phyloP scores from a whole-genome alignment of 371 early-diverging fungal genomes.

The Circinella umbellata region DNA sequence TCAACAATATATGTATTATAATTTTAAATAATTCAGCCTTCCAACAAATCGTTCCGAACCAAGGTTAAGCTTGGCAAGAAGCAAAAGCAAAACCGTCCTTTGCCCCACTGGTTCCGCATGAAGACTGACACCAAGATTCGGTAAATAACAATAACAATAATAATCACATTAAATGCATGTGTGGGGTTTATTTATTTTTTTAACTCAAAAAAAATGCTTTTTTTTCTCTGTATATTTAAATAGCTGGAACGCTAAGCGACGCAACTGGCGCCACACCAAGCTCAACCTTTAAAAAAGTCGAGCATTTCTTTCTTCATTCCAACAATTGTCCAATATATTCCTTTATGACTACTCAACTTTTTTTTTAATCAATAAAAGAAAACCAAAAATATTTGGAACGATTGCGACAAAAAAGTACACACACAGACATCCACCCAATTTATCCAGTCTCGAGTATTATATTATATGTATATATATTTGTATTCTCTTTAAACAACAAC shows the following conservation, averaged over 20 bases:
- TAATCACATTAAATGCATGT: background rate
- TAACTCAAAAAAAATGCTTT: background rate
- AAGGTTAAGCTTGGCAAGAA: slow-evolving; percentile 97
- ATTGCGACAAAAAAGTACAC: too few species aligned
- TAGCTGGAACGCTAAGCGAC: slow-evolving; percentile 98
- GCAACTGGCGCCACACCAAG: slow-evolving; percentile 99
- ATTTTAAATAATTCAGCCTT: slow-evolving; percentile 62
- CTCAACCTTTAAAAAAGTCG: slow-evolving; percentile 80
- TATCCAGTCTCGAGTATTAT: too few species aligned
- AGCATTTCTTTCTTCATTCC: background rate
- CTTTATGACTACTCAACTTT: background rate
- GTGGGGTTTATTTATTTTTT: background rate
- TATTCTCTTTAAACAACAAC: too few species aligned
- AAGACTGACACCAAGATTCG: slow-evolving; percentile 80
- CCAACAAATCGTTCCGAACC: slow-evolving; percentile 92
- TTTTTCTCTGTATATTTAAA: background rate
- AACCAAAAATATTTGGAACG: too few species aligned
- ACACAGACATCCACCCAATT: too few species aligned
- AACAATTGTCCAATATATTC: slow-evolving; percentile 4
- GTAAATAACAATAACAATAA: slow-evolving; percentile 7
- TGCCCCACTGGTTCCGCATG: slow-evolving; percentile 96
- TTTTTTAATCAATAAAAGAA: too few species aligned
- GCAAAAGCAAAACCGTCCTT: slow-evolving; percentile 95
- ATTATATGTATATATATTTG: too few species aligned
- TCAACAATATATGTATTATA: background rate